Base-by-base conservation (phyloP, 2,329 filamentous ascomycete genomes). In the Exophiala aquamarina region DNA sequence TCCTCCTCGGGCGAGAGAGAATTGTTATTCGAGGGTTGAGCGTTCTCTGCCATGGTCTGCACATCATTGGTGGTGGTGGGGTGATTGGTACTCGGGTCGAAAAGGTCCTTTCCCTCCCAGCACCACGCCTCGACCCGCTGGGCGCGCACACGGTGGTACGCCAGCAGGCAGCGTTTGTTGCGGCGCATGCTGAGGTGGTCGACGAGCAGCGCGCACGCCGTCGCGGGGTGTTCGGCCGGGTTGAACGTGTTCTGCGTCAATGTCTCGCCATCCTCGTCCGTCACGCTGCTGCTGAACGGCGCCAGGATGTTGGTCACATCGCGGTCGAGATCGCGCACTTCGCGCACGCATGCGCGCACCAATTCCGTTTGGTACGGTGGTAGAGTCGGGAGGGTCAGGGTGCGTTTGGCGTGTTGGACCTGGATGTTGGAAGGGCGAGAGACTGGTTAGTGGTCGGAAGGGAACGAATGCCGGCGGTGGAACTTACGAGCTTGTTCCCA, bases 381-480 rank as follows among this genome's bases (percentile, higher is more conserved):
- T 2, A 98, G 80, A 65, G 94, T 83, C 23, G 84, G 74, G 46
- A 98, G 81, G 56, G 88, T 86, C 69, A 93, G 89, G 14, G 88
- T 95, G 65, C 93, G 83, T 77, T 97, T 97, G 66, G 93, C 93
- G 75, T 97, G 88, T 75, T 92, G 87, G 60, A 94, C 91, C 89
- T 95, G 20, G n/a, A n/a, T n/a, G n/a, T n/a, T 10, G 23, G 36
- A 37, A 47, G 35, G 39, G 47, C 18, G 28, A 23, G 20, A 18
- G 23, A 14, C 20, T 34, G 19, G 28, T 41, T 29, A 21, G 14
- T n/a, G n/a, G n/a, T n/a, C n/a, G n/a, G n/a, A n/a, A n/a, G n/a
- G n/a, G n/a, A n/a, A n/a, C n/a, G n/a, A n/a, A n/a, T n/a, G n/a
- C n/a, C n/a, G n/a, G n/a, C n/a, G n/a, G n/a, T n/a, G n/a, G n/a